Evolutionary conservation across 2,329 filamentous ascomycete genomes (phyloP).

Genomic region (Myotisia sp.): DNA sequence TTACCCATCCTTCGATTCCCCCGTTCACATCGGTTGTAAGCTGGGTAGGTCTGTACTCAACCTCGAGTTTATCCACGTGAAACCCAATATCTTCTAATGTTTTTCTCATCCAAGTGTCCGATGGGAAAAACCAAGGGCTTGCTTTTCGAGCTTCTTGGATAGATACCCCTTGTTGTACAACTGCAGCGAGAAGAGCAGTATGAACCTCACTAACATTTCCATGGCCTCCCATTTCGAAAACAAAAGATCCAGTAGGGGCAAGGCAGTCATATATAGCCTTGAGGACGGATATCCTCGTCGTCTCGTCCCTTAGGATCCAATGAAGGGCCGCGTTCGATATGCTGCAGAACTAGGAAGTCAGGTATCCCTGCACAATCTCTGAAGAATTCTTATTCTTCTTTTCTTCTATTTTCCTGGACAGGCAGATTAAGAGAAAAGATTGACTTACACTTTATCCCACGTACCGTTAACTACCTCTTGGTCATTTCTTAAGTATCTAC

Average conservation of each 20-base stretch:
- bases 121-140: slow-evolving; percentile 60
- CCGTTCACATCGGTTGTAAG: slow-evolving; percentile 30
- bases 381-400: not conserved
- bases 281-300: slow-evolving; percentile 40
- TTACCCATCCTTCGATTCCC: slow-evolving; percentile 52
- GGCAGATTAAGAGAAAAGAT: not conserved
- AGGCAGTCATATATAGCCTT: slow-evolving; percentile 38
- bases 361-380: no score
- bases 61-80: slow-evolving; percentile 41
- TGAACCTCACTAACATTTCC: slow-evolving; percentile 54
- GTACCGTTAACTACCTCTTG: slow-evolving; percentile 16
- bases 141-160: slow-evolving; percentile 35
- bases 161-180: slow-evolving; percentile 38
- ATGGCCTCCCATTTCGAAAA: slow-evolving; percentile 58
- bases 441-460: slow-evolving; percentile 38
- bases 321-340: slow-evolving; percentile 53
- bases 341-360: slow-evolving; percentile 11
- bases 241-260: slow-evolving; percentile 42
- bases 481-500: slow-evolving; percentile 20
- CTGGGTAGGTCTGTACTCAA: slow-evolving; percentile 50
- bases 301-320: slow-evolving; percentile 44
- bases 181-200: slow-evolving; percentile 41
- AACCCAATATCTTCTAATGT: slow-evolving; percentile 30
- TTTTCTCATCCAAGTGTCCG: slow-evolving; percentile 42
- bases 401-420: not conserved